Base-by-base conservation (phyloP, 1,139 yeast genomes). In the Hansenula lynferdii region DNA sequence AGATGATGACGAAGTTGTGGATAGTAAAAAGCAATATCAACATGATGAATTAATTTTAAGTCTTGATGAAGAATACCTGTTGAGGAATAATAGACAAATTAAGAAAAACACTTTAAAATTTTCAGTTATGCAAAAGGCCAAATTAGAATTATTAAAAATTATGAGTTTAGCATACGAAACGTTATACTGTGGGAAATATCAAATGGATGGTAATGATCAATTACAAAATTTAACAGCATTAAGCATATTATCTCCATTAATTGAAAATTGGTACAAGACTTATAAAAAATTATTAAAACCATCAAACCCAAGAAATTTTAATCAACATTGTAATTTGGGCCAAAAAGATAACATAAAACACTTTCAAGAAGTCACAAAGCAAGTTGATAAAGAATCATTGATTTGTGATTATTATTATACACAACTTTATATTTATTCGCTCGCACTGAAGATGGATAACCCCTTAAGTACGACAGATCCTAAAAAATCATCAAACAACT, bases 331-430 rank as follows among this genome's bases (percentile, higher is more conserved):
- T 35, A 51, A 52, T 38, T 34, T 52, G 31, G 44, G 43, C 7
- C 49, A 49, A 33, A 49, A 53, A 8, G 29, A 34, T 7, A 61
- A 64, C 34, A 47, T 47, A 28, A 51, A 57, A 56, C 51, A 65
- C 52, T 51, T 65, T 37, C 44, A 62, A 60, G 58, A 60, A 52
- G 41, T 67, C 53, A 47, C 74, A 57, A 44, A 64, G 52, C 51
- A 69, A 63, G 41, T 87, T 28, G 87, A 81, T 45, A 65, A 76
- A 31, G 95, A 87, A 55, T 75, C 89, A 4, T 65, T 87, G 42
- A 73, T 85, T 29, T 79, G 89, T 57, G 97, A 89, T 54, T 89
- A 74, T 60, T 80, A 85, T 57, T 90, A 90, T 58, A 81, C 94
- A 14, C 83, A 85, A 47, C 62, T 90, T 28, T 90, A 87, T 58